Percentiles rank a stretch among this genome's conserved stretches.
Evolutionary conservation across 495 filamentous ascomycete genomes (phyloP).

Genomic region (Beverwykella pulmonaria): DNA sequence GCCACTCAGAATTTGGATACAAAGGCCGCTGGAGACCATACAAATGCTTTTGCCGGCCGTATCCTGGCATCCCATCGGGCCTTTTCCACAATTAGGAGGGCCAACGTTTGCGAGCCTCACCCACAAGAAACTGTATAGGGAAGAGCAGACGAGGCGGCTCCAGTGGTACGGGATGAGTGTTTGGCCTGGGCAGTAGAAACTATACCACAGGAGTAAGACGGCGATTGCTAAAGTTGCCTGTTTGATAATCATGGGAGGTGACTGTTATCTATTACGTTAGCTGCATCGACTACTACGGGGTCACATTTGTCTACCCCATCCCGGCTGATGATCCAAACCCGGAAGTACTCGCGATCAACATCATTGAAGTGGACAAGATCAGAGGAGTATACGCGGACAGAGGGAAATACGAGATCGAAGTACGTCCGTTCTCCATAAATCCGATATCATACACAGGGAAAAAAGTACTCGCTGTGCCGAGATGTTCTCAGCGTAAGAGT

Average conservation of each 20-base stretch:
- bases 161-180: not conserved
- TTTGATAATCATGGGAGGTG: not conserved
- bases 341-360: slow-evolving; percentile 46
- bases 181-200: not conserved
- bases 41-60: not conserved
- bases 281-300: slow-evolving; percentile 48
- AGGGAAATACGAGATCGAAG: slow-evolving; percentile 1
- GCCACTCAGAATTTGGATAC: not conserved
- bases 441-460: slow-evolving; percentile 43
- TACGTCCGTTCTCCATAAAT: not conserved
- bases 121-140: not conserved
- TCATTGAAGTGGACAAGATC: slow-evolving; percentile 36
- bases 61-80: not conserved
- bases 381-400: slow-evolving; percentile 1
- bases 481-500: slow-evolving; percentile 49
- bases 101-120: not conserved
- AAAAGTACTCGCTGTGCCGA: slow-evolving; percentile 47
- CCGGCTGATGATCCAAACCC: slow-evolving; percentile 41
- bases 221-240: not conserved
- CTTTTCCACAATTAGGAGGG: not conserved
- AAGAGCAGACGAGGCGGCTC: not conserved
- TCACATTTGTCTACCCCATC: slow-evolving; percentile 49
- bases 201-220: not conserved
- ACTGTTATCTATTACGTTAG: not conserved
- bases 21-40: not conserved